Evolutionary conservation across 1,284 basidiomycete genomes (phyloP).

Genomic region (Tilletia indica): DNA sequence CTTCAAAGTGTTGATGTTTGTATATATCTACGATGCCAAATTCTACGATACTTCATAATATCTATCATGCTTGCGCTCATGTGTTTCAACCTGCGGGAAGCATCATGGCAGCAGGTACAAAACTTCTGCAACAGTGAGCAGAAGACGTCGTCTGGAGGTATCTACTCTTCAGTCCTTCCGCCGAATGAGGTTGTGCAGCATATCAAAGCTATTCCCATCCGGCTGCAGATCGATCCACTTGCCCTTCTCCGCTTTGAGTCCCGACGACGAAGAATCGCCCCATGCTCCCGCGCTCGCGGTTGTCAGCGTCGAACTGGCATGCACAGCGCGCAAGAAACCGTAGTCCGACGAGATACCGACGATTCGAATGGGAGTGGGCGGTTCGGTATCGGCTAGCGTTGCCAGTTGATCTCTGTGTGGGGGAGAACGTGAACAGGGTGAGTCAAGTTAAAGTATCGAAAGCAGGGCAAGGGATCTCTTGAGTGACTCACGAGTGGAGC

Average conservation of each 20-base stretch:
- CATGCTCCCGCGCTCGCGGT: slow-evolving; percentile 35
- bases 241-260: slow-evolving; percentile 18
- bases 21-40: too few relatives aligned
- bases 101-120: too few relatives aligned
- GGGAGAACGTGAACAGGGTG: too few relatives aligned
- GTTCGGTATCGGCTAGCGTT: slow-evolving; percentile 72
- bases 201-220: slow-evolving; percentile 94
- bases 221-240: slow-evolving; percentile 71
- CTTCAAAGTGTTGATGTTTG: too few relatives aligned
- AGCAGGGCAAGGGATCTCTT: neutral
- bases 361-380: slow-evolving; percentile 72
- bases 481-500: slow-evolving; percentile 77
- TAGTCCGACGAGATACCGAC: slow-evolving; percentile 81
- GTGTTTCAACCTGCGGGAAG: too few relatives aligned
- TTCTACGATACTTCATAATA: too few relatives aligned
- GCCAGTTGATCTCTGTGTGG: slow-evolving; percentile 74
- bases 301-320: slow-evolving; percentile 48
- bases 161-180: slow-evolving; percentile 62
- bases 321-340: slow-evolving; percentile 79
- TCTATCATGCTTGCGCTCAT: too few relatives aligned
- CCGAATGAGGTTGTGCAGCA: slow-evolving; percentile 85
- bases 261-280: slow-evolving; percentile 19
- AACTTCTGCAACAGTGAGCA: too few relatives aligned
- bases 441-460: too few relatives aligned
- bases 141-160: too few relatives aligned